These are phyloP conservation scores for Suillus ampliporus DNA, from an alignment of 768 basidiomycete species.

Conservation along the genomic window DNA sequence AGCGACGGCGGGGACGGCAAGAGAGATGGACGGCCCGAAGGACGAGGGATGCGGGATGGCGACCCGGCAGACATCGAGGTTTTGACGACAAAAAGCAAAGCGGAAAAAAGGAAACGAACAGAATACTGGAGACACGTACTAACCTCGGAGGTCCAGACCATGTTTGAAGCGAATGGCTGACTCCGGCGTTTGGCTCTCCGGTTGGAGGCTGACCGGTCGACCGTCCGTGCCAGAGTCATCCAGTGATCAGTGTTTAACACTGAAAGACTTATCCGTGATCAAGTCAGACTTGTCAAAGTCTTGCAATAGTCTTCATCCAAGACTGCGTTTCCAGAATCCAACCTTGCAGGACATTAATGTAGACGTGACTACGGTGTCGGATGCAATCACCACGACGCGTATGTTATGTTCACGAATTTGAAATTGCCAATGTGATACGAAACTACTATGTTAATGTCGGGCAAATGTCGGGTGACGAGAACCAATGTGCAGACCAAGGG, in stretches of 20 bases:
- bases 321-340: not conserved
- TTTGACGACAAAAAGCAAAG: not conserved
- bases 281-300: not conserved
- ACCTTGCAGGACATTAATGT: not conserved
- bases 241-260: not conserved
- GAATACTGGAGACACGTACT: not conserved
- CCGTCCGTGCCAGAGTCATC: not conserved
- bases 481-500: not conserved
- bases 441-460: too few species aligned
- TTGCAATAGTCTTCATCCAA: not conserved
- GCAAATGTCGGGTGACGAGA: not conserved
- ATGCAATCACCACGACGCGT: not conserved
- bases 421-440: not conserved
- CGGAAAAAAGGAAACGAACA: not conserved
- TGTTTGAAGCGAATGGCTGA: not conserved
- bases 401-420: not conserved
- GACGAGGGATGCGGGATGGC: constrained; percentile 16
- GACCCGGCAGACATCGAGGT: not conserved
- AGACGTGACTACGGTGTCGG: too few species aligned
- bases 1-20: constrained; percentile 20
- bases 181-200: not conserved
- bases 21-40: constrained; percentile 21
- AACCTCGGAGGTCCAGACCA: not conserved
- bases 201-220: constrained; percentile 5
- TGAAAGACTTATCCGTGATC: too few species aligned